These are phyloP conservation scores for Colletotrichum noveboracense DNA, from an alignment of 2,329 filamentous ascomycete genomes.

Conservation along the genomic window DNA sequence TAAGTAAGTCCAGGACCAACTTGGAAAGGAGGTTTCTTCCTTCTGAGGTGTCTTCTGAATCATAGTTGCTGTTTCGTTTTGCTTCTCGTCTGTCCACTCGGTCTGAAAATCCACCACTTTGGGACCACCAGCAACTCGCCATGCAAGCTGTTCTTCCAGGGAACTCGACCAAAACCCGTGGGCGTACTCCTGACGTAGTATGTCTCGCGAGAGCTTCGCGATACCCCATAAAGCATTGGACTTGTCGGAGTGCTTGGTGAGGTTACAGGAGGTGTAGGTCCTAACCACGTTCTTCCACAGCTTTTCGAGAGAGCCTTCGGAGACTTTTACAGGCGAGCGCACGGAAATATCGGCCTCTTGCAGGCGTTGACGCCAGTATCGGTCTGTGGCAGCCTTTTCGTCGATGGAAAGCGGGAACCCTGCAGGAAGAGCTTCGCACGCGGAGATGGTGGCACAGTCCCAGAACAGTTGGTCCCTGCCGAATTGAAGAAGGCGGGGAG, in stretches of 20 bases:
- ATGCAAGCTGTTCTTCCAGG: constrained; percentile 23
- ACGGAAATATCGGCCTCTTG: not conserved
- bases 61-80: no score
- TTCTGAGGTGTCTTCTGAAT: no score
- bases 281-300: constrained; percentile 24
- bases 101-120: not conserved
- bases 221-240: constrained; percentile 24
- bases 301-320: not conserved
- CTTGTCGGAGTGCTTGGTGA: constrained; percentile 19
- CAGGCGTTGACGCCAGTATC: not conserved
- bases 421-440: constrained; percentile 21
- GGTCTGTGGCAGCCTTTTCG: not conserved
- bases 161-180: constrained; percentile 21
- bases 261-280: constrained; percentile 22
- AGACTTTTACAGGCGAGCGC: not conserved
- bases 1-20: not conserved
- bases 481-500: constrained; percentile 27
- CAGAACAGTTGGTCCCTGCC: constrained; percentile 23
- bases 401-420: constrained; percentile 19
- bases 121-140: not conserved
- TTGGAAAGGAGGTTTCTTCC: not conserved
- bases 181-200: not conserved
- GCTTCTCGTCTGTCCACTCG: no score
- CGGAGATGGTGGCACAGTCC: constrained; percentile 26
- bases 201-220: constrained; percentile 4